These are phyloP conservation scores for Lachancea kluyveri DNA, from an alignment of 805 yeast species.

Conservation along the genomic window DNA sequence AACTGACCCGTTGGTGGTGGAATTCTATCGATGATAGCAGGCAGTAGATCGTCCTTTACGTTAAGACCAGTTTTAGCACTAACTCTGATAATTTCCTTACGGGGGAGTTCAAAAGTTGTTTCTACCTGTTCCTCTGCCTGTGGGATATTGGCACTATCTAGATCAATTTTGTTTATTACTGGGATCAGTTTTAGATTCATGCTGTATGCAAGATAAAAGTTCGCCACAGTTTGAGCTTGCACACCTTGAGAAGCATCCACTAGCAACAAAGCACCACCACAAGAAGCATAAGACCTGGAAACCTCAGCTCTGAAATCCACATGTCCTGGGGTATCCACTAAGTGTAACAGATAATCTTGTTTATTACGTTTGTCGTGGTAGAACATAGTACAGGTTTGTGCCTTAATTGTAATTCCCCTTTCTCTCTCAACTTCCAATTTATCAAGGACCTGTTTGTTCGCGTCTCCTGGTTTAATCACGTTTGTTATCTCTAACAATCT, in stretches of 20 bases:
- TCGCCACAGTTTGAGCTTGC: conserved; percentile 98
- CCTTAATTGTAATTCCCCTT: conserved; percentile 94
- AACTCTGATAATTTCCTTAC: conserved; percentile 70
- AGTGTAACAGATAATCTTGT: conserved; percentile 74
- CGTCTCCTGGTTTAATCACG: conserved; percentile 65
- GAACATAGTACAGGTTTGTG: conserved; percentile 94
- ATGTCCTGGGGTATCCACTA: conserved; percentile 97
- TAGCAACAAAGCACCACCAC: conserved; percentile 85
- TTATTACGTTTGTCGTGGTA: conserved; percentile 50
- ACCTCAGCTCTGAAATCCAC: conserved; percentile 95
- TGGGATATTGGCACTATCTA: conserved; percentile 74
- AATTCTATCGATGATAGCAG: conserved; percentile 73
- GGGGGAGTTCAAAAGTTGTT: conserved; percentile 70
- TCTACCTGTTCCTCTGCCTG: conserved; percentile 81
- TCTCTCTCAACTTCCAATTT: conserved; percentile 92
- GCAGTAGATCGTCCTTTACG: conserved; percentile 63
- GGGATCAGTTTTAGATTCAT: conserved; percentile 79
- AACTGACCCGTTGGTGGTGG: conserved; percentile 66
- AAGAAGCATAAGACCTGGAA: conserved; percentile 88
- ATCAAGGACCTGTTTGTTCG: conserved; percentile 79
- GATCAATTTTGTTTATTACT: conserved; percentile 84
- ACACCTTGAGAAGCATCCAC: conserved; percentile 97
- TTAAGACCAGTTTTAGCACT: conserved; percentile 90
- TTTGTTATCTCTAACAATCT: conserved; percentile 82
- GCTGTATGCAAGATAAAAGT: conserved; percentile 83